phyloP scores from a whole-genome alignment of 352 stramenopile species.

The Phytophthora citricola region DNA sequence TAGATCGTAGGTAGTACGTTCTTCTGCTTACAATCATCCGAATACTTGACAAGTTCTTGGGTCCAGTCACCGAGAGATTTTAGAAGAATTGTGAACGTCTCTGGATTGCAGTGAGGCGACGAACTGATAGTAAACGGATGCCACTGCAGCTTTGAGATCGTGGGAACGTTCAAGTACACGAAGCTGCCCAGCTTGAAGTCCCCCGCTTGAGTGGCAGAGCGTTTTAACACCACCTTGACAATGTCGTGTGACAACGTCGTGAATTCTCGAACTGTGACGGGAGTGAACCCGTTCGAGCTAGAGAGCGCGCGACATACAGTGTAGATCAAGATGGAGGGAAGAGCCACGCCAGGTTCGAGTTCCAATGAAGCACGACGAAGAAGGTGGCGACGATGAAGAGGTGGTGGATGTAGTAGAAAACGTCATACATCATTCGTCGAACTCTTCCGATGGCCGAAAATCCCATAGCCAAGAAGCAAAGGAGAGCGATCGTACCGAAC shows the following conservation, averaged over 20 bases:
- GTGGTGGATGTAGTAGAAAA: constrained; percentile 56
- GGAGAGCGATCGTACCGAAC: constrained; percentile 47
- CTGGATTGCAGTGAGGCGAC: constrained; percentile 35
- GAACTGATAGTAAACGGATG: constrained; percentile 59
- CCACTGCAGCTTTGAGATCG: constrained; percentile 55
- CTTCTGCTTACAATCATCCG: constrained; percentile 34
- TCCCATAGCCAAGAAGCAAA: constrained; percentile 51
- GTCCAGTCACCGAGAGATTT: constrained; percentile 62
- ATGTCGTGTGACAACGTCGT: constrained; percentile 33
- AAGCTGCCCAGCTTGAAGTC: constrained; percentile 50
- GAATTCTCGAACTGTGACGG: constrained; percentile 42
- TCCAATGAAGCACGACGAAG: constrained; percentile 53
- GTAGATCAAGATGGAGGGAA: constrained; percentile 48
- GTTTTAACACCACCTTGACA: constrained; percentile 43
- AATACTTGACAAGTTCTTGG: constrained; percentile 46
- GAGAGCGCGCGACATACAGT: constrained; percentile 42
- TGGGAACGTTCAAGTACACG: constrained; percentile 52
- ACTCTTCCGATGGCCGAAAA: constrained; percentile 47
- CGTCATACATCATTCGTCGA: constrained; percentile 47
- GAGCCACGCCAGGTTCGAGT: constrained; percentile 44
- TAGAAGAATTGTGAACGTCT: constrained; percentile 52
- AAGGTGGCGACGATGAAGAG: constrained; percentile 50
- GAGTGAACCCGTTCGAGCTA: constrained; percentile 34
- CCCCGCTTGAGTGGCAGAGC: constrained; percentile 11
- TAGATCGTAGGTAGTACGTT: constrained; percentile 45